Conservation (phyloP, 768 basidiomycete genomes). For the Mycena albidolilacea region DNA sequence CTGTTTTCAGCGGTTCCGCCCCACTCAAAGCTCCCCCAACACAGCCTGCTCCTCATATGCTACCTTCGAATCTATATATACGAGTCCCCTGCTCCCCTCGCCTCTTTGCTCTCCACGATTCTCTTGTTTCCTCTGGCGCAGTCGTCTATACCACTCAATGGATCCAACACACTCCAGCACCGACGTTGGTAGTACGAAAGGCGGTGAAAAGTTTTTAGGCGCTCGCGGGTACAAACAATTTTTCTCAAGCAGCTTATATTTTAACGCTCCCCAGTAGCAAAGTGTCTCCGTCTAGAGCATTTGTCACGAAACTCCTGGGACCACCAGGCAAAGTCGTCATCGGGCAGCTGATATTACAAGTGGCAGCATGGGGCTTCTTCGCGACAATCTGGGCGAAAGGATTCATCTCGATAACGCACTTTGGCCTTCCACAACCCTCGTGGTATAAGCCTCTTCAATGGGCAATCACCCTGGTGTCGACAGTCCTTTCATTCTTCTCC, state of each 20-base stretch:
- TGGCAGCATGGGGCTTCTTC: neutral
- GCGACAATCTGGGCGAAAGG: conserved; percentile 1
- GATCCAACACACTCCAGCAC: neutral
- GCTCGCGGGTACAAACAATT: neutral
- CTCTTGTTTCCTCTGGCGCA: no score
- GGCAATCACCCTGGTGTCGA: conserved; percentile 2
- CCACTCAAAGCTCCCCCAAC: no score
- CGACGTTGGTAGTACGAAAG: neutral
- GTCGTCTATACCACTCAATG: neutral
- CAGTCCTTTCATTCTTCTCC: neutral
- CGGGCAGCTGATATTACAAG: neutral
- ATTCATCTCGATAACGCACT: neutral
- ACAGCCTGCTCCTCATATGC: no score
- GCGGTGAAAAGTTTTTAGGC: neutral
- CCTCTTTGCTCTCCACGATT: no score
- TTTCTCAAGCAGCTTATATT: neutral
- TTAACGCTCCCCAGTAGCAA: neutral
- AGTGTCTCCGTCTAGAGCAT: neutral
- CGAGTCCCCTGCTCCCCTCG: no score
- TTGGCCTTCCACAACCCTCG: neutral
- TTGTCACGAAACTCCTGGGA: neutral
- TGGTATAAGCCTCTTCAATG: conserved; percentile 1
- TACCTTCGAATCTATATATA: no score
- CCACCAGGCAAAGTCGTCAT: neutral
- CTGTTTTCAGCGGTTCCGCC: no score